Evolutionary conservation across 2,329 filamentous ascomycete species (phyloP).

Genomic region (Amylocarpus encephaloides): DNA sequence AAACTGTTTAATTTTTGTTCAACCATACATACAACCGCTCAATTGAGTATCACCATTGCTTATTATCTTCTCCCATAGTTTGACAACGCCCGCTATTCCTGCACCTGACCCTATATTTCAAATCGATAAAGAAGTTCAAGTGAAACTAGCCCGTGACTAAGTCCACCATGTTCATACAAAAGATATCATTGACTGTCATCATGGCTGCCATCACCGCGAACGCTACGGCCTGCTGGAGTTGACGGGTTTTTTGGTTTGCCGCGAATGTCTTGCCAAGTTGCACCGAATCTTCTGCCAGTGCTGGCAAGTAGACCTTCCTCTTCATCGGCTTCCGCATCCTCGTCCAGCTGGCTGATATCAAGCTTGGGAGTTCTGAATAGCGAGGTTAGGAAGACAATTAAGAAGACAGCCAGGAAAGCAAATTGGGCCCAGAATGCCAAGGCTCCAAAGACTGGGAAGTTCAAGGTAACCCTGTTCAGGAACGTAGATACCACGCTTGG

Average conservation of each 20-base stretch:
- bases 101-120: background rate
- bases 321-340: constrained; percentile 85
- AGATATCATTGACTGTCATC: background rate
- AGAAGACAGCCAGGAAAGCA: constrained; percentile 75
- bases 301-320: constrained; percentile 86
- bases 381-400: constrained; percentile 72
- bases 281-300: constrained; percentile 74
- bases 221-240: constrained; percentile 19
- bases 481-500: constrained; percentile 88
- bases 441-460: constrained; percentile 90
- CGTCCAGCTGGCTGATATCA: constrained; percentile 71
- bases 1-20: no score
- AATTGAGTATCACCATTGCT: background rate
- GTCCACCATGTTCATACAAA: background rate
- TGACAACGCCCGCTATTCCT: constrained; percentile 1
- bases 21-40: no score
- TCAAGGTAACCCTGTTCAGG: constrained; percentile 84
- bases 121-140: background rate
- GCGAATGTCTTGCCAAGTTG: constrained; percentile 84
- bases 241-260: constrained; percentile 29
- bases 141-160: background rate
- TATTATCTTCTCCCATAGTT: background rate
- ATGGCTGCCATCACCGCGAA: background rate
- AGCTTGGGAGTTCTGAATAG: constrained; percentile 75
- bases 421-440: constrained; percentile 98